Evolutionary conservation across 2,329 filamentous ascomycete species (phyloP), one percentile per base, ranked within the genome.

Genomic region (Cladosporium velox): DNA sequence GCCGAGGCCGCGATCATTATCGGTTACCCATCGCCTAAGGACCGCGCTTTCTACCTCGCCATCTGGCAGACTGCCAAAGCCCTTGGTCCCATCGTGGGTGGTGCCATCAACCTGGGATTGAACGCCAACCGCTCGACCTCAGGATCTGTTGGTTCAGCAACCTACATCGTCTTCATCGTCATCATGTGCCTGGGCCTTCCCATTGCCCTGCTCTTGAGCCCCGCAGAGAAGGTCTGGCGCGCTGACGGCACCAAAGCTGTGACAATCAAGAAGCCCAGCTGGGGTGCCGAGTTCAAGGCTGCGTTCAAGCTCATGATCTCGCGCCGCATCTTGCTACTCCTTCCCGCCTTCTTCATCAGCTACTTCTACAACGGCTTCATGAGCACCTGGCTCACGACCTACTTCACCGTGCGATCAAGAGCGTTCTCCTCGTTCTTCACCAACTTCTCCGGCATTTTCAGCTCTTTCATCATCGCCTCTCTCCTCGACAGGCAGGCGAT

Each of bases 31-130:
- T 75, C 73, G 2, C 76, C 76, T 5, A 71, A 70, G 8, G 76
- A 78, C 62, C 74, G 77, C 24, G 77, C 75, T 0, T 78, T 78
- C 66, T 77, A 76, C 61, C 71, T 77, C 24, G 76, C 75, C 11
- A 66, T 77, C 41, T 77, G 76, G 76, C 75, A 77, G 65, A 73
- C 72, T 8, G 75, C 75, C 6, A 77, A 77, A 63, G 75, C 75
- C 7, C 69, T 74, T 58, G 76, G 76, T 11, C 76, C 76, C 21
- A 82, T 85, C 30, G 78, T 86, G 8, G 83, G 84, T 12, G 83
- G 83, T 3, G 78, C 82, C 2, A 84, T 85, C 67, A 81, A 82
- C 24, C 75, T 85, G 2, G 84, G 79, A 0, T 70, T 85, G 11
- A 85, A 84, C 68, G 74, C 77, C 32, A 74, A 74, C 41, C 70